phyloP scores from a whole-genome alignment of 768 basidiomycete species.

The Tylopilus sp. region DNA sequence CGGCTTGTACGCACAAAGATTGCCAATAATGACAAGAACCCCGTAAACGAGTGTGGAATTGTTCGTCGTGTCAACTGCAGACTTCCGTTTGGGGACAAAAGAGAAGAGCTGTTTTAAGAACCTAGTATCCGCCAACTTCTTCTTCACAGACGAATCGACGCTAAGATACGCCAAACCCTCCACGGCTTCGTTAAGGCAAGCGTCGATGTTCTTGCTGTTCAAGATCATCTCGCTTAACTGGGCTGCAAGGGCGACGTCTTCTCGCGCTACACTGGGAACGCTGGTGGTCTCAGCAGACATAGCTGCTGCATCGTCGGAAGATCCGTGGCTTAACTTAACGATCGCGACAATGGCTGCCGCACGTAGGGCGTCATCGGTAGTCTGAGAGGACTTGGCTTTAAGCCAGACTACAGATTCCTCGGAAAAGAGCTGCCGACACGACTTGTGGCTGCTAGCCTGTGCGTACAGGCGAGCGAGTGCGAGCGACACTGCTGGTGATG shows the following conservation, averaged over 20 bases:
- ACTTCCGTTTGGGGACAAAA: slow-evolving; percentile 52
- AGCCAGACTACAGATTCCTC: slow-evolving; percentile 66
- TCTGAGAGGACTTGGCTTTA: slow-evolving; percentile 49
- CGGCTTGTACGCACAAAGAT: slow-evolving; percentile 69
- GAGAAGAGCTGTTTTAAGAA: slow-evolving; percentile 60
- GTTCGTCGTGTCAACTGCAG: slow-evolving; percentile 23
- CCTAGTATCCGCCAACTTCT: slow-evolving; percentile 51
- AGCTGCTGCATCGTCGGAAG: slow-evolving; percentile 38
- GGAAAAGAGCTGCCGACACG: slow-evolving; percentile 60
- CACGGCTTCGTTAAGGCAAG: slow-evolving; percentile 59
- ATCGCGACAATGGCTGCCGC: slow-evolving; percentile 71
- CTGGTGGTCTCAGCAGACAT: slow-evolving; percentile 13
- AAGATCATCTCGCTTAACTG: slow-evolving; percentile 58
- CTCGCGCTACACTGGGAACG: slow-evolving; percentile 5
- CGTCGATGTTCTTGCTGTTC: slow-evolving; percentile 33
- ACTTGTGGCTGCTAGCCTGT: slow-evolving; percentile 73
- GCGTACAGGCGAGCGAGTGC: slow-evolving; percentile 72
- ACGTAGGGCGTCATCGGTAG: slow-evolving; percentile 44
- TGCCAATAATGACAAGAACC: slow-evolving; percentile 67
- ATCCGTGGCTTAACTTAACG: slow-evolving; percentile 70
- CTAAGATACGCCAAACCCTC: slow-evolving; percentile 88
- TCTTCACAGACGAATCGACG: slow-evolving; percentile 58
- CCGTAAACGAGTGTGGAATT: slow-evolving; percentile 71
- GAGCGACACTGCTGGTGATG: slow-evolving; percentile 46
- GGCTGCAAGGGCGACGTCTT: slow-evolving; percentile 46